Percentiles rank a stretch among this genome's conserved stretches.
Conservation (phyloP, 805 yeast genomes). For the Candida argentea region DNA sequence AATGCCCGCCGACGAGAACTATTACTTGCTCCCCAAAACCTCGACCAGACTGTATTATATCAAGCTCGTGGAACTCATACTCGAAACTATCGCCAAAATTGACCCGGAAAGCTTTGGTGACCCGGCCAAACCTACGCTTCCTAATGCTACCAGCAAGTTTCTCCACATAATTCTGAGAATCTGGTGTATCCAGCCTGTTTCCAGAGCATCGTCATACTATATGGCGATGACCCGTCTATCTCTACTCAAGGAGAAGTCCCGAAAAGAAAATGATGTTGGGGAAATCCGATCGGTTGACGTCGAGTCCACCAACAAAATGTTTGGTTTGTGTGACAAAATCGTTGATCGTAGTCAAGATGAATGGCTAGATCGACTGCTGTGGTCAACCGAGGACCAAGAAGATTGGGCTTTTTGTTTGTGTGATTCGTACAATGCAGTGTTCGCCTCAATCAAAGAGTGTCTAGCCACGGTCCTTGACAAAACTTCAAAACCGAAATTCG, state of each 20-base stretch:
- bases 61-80: slow-evolving; percentile 30
- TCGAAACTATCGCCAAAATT: slow-evolving; percentile 25
- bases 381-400: slow-evolving; percentile 36
- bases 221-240: slow-evolving; percentile 36
- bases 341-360: slow-evolving; percentile 21
- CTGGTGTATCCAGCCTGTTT: slow-evolving; percentile 49
- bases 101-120: slow-evolving; percentile 2
- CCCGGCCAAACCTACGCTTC: slow-evolving; percentile 14
- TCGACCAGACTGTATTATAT: slow-evolving; percentile 31
- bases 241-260: slow-evolving; percentile 14
- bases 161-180: slow-evolving; percentile 35
- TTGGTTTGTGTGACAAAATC: slow-evolving; percentile 19
- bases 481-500: slow-evolving; percentile 46
- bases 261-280: slow-evolving; percentile 14
- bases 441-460: slow-evolving; percentile 34
- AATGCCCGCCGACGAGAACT: slow-evolving; percentile 26
- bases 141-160: slow-evolving; percentile 35
- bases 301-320: slow-evolving; percentile 13
- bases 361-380: slow-evolving; percentile 20
- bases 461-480: slow-evolving; percentile 32
- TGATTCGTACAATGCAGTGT: slow-evolving; percentile 34
- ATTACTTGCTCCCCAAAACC: slow-evolving; percentile 23
- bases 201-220: slow-evolving; percentile 40
- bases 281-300: slow-evolving; percentile 27
- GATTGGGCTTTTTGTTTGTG: slow-evolving; percentile 40